Conservation (phyloP, 1,284 basidiomycete genomes). For the Ganoderma leucocontextum region DNA sequence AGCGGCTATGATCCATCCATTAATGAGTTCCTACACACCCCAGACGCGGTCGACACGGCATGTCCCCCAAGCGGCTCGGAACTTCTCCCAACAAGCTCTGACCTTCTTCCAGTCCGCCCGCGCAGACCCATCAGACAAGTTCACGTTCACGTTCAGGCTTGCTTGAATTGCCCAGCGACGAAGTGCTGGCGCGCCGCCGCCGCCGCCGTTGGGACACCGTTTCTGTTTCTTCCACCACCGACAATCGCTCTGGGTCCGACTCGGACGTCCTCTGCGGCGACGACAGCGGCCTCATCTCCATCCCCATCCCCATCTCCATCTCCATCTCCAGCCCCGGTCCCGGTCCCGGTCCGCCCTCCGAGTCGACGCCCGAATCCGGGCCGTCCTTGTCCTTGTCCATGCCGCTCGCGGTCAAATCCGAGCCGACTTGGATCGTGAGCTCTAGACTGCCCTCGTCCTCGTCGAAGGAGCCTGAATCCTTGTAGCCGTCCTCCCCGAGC, state of each 20-base stretch:
- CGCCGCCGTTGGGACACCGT: not conserved
- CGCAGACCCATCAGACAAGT: too few species aligned
- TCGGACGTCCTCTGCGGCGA: not conserved
- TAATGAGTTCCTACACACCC: too few species aligned
- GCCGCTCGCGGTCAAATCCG: not conserved
- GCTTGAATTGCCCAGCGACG: not conserved
- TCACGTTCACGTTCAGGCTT: too few species aligned
- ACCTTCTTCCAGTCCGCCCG: too few species aligned
- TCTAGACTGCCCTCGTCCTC: not conserved
- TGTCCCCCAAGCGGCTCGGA: too few species aligned
- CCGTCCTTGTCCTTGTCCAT: not conserved
- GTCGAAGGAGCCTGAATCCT: not conserved
- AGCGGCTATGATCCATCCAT: too few species aligned
- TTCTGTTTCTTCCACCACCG: not conserved
- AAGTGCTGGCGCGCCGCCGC: not conserved
- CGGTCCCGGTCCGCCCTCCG: too few species aligned
- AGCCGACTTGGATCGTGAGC: not conserved
- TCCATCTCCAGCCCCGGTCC: too few species aligned
- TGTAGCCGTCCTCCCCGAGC: not conserved
- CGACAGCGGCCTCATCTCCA: constrained; percentile 1
- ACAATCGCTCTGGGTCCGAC: not conserved
- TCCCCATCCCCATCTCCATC: not conserved
- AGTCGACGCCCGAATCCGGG: not conserved
- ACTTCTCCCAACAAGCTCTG: too few species aligned
- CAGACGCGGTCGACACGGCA: too few species aligned